A percentile compares a stretch with the other conserved stretches of the same genome.
These are phyloP conservation scores for Sporothrix luriei DNA, from an alignment of 2,329 filamentous ascomycete species.

Conservation along the genomic window DNA sequence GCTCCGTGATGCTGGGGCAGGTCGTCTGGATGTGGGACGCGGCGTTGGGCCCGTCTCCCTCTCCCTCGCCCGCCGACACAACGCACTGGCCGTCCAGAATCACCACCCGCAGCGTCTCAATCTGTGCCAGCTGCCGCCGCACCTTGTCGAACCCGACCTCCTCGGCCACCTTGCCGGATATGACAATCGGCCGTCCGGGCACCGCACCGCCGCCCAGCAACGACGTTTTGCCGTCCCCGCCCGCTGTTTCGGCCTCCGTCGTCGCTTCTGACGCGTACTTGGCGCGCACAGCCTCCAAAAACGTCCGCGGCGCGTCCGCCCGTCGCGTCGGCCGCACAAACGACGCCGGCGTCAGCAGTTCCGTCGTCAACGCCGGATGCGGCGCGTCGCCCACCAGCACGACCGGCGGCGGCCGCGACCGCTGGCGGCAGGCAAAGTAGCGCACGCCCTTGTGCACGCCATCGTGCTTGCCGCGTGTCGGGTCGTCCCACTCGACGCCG, in stretches of 20 bases:
- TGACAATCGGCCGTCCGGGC: slow-evolving; percentile 56
- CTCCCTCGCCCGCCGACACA: slow-evolving; percentile 43
- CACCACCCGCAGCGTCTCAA: slow-evolving; percentile 77
- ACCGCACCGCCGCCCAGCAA: not conserved
- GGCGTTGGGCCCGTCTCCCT: slow-evolving; percentile 35
- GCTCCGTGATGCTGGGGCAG: slow-evolving; percentile 71
- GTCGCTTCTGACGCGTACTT: slow-evolving; percentile 74
- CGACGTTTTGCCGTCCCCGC: not conserved
- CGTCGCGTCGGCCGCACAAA: slow-evolving; percentile 80
- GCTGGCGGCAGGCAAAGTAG: slow-evolving; percentile 80
- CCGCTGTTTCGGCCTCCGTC: slow-evolving; percentile 38
- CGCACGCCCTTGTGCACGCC: slow-evolving; percentile 76
- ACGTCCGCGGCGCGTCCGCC: slow-evolving; percentile 68
- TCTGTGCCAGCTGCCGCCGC: slow-evolving; percentile 71
- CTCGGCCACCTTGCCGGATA: slow-evolving; percentile 81
- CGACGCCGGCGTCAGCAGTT: slow-evolving; percentile 62
- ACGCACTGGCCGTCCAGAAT: slow-evolving; percentile 79
- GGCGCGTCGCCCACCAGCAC: slow-evolving; percentile 13
- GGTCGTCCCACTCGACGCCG: slow-evolving; percentile 96
- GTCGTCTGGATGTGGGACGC: slow-evolving; percentile 48
- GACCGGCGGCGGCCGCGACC: not conserved
- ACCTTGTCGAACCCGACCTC: slow-evolving; percentile 97
- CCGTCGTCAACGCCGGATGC: not conserved
- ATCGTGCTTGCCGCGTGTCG: slow-evolving; percentile 82
- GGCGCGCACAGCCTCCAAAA: slow-evolving; percentile 74